phyloP scores from a whole-genome alignment of 2,329 filamentous ascomycete genomes.

The Fusarium hainanense region DNA sequence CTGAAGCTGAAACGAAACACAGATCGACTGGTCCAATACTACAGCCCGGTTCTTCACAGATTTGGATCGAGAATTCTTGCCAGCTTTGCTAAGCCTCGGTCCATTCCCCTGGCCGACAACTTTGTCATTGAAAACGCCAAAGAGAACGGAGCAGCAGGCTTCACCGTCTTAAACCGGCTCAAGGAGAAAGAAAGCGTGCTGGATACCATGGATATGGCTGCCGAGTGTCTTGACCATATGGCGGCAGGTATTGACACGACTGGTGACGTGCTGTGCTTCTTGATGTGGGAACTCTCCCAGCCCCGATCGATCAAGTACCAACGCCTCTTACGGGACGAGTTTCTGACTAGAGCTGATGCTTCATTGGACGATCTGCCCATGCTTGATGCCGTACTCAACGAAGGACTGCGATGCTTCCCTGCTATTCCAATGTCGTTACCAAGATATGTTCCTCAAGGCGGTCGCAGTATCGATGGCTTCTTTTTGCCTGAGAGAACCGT shows the following conservation, averaged over 20 bases:
- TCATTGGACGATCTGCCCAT: conserved; percentile 64
- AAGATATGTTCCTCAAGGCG: conserved; percentile 65
- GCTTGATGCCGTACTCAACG: conserved; percentile 71
- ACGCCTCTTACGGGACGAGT: conserved; percentile 62
- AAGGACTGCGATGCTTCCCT: conserved; percentile 71
- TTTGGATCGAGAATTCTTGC: conserved; percentile 59
- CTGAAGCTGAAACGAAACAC: conserved; percentile 18
- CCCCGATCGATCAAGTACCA: conserved; percentile 65
- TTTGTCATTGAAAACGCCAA: conserved; percentile 66
- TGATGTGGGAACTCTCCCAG: conserved; percentile 77
- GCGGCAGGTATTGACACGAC: conserved; percentile 78
- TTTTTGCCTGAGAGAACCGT: conserved; percentile 64
- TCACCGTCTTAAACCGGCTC: conserved; percentile 70
- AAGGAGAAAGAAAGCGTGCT: conserved; percentile 61
- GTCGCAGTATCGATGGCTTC: conserved; percentile 66
- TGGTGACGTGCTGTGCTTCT: conserved; percentile 74
- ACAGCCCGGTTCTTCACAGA: conserved; percentile 63
- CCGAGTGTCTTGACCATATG: conserved; percentile 78
- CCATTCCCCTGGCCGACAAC: conserved; percentile 67
- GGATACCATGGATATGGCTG: conserved; percentile 66
- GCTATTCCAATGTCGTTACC: conserved; percentile 76
- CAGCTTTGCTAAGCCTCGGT: conserved; percentile 64
- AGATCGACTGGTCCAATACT: conserved; percentile 71
- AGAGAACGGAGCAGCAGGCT: conserved; percentile 59
- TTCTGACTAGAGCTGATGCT: conserved; percentile 54